Percentiles rank a stretch among this genome's conserved stretches.
phyloP scores from a whole-genome alignment of 2,329 filamentous ascomycete species.

The Stagonosporopsis tanaceti region DNA sequence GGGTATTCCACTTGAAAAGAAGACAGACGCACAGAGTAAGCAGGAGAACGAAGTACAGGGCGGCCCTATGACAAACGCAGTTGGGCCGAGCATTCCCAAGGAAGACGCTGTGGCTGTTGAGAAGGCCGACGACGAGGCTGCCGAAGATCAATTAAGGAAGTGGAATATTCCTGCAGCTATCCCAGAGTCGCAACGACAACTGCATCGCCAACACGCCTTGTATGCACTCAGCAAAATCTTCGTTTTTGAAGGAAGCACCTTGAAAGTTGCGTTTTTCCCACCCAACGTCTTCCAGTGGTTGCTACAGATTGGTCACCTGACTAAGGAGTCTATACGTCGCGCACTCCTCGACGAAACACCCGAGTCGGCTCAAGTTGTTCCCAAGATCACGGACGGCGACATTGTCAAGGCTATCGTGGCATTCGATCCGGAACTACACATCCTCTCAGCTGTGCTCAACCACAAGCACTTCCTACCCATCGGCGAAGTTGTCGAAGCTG shows the following conservation, averaged over 20 bases:
- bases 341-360: constrained; percentile 44
- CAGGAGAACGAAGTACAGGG: constrained; percentile 32
- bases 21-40: constrained; percentile 25
- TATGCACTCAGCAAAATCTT: constrained; percentile 61
- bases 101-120: constrained; percentile 29
- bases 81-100: constrained; percentile 28
- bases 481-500: constrained; percentile 70
- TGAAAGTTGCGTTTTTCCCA: constrained; percentile 57
- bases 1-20: constrained; percentile 41
- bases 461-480: constrained; percentile 69
- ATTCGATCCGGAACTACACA: constrained; percentile 72
- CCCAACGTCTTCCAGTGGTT: constrained; percentile 66
- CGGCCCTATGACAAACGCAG: constrained; percentile 33
- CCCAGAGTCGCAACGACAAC: constrained; percentile 58
- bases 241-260: constrained; percentile 33
- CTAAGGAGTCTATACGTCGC: constrained; percentile 55
- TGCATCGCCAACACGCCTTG: constrained; percentile 71
- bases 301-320: constrained; percentile 63
- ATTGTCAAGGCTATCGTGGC: constrained; percentile 69
- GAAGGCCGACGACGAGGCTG: constrained; percentile 24
- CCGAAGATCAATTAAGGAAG: constrained; percentile 48
- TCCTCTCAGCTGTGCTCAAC: constrained; percentile 71
- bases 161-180: constrained; percentile 56
- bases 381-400: constrained; percentile 65
- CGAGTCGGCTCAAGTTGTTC: constrained; percentile 54